These are phyloP conservation scores for Entomophthora muscae DNA, from an alignment of 371 early-diverging fungal species.

Conservation along the genomic window DNA sequence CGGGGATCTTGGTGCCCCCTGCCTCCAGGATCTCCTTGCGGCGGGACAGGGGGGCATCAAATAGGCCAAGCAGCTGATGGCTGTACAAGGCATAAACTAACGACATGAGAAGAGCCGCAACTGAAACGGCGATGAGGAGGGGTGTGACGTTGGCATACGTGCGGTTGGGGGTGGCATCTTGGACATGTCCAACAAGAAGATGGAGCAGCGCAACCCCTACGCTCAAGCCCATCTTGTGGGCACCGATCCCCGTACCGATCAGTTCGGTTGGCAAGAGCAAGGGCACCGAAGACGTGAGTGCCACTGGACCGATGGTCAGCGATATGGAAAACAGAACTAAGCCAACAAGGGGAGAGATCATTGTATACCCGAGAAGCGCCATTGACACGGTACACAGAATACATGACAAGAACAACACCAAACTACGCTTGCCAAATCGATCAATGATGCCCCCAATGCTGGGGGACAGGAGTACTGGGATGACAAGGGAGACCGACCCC, in stretches of 20 bases:
- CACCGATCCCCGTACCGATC: slow-evolving; percentile 47
- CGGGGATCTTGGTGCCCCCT: not conserved
- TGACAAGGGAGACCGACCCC: slow-evolving; percentile 25
- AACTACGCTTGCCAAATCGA: slow-evolving; percentile 17
- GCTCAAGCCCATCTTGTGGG: slow-evolving; percentile 16
- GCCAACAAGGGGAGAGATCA: slow-evolving; percentile 29
- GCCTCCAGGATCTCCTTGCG: not conserved
- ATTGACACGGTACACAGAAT: slow-evolving; percentile 9
- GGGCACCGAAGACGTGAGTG: slow-evolving; percentile 41
- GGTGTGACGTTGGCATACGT: not conserved
- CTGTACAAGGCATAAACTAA: not conserved
- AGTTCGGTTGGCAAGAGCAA: slow-evolving; percentile 31
- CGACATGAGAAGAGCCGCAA: not conserved
- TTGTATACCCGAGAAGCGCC: slow-evolving; percentile 29
- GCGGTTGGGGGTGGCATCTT: not conserved
- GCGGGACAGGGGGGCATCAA: not conserved
- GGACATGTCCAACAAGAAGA: not conserved
- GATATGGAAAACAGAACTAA: slow-evolving; percentile 40
- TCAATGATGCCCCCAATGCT: slow-evolving; percentile 30
- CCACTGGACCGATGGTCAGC: slow-evolving; percentile 44
- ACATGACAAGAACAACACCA: not conserved
- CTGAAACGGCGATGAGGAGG: not conserved
- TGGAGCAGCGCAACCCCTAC: slow-evolving; percentile 5
- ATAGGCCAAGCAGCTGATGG: not conserved
- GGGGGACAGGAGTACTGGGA: slow-evolving; percentile 36